phyloP scores from a whole-genome alignment of 495 filamentous ascomycete genomes.

The Xylaria cubensis region DNA sequence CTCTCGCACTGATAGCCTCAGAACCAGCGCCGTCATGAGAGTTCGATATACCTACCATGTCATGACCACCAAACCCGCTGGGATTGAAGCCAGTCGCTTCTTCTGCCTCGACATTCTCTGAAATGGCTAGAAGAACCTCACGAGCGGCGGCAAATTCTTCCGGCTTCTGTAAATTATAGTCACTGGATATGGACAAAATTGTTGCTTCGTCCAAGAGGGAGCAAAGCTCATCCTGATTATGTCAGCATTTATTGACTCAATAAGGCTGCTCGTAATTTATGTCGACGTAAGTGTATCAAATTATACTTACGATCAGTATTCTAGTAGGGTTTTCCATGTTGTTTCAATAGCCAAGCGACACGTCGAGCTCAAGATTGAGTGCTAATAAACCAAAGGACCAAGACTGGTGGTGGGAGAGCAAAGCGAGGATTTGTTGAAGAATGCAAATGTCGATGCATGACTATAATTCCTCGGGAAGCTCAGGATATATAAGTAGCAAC shows the following conservation, averaged over 20 bases:
- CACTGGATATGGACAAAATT: slow-evolving; percentile 68
- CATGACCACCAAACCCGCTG: slow-evolving; percentile 65
- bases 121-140: slow-evolving; percentile 62
- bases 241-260: not conserved
- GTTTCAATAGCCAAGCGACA: not conserved
- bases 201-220: slow-evolving; percentile 55
- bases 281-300: not conserved
- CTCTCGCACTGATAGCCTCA: slow-evolving; percentile 19
- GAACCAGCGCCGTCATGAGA: slow-evolving; percentile 25
- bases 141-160: slow-evolving; percentile 60
- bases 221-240: slow-evolving; percentile 36
- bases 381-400: not conserved
- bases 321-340: slow-evolving; percentile 29
- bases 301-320: slow-evolving; percentile 34
- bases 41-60: slow-evolving; percentile 26
- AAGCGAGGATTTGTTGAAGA: slow-evolving; percentile 3
- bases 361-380: not conserved
- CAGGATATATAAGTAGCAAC: not conserved
- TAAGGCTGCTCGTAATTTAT: not conserved
- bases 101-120: slow-evolving; percentile 65
- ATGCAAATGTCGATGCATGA: slow-evolving; percentile 18
- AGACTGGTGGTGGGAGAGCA: slow-evolving; percentile 14
- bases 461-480: not conserved
- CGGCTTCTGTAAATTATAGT: slow-evolving; percentile 64
- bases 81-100: slow-evolving; percentile 78